Base-by-base conservation (phyloP, 768 basidiomycete genomes). In the Leccinellum luteum region DNA sequence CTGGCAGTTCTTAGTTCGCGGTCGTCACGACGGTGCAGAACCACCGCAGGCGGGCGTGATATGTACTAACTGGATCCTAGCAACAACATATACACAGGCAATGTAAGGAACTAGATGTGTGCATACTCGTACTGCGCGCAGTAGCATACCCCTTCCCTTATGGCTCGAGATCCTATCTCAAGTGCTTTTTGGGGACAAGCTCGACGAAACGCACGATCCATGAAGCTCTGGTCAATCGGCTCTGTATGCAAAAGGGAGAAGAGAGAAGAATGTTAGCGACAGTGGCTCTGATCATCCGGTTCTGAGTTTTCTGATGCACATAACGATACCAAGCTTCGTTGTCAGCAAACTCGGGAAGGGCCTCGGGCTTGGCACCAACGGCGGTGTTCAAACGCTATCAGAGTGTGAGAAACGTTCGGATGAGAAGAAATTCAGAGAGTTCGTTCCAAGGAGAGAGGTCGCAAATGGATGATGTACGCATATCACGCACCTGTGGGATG, bases 401-500 rank as follows among this genome's bases (percentile, higher is more conserved):
- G n/a, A 2, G 32, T 53, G 38, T 50, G 17, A 38, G 38, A 38
- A 10, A n/a, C n/a, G n/a, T n/a, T 38, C 9, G 9, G 9, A n/a
- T n/a, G 8, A n/a, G 38, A 38, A 38, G 9, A 38, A n/a, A n/a
- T 38, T 9, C 38, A n/a, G 2, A 38, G 9, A n/a, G n/a, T n/a
- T n/a, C n/a, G n/a, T n/a, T n/a, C n/a, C n/a, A n/a, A n/a, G n/a
- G n/a, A n/a, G n/a, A n/a, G n/a, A 35, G 2, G 7, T 17, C 17
- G 7, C 7, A 35, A 17, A n/a, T n/a, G 2, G 28, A 19, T 34
- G n/a, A 56, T 51, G 49, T n/a, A 10, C n/a, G 7, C 12, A 61
- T 77, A 74, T 6, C 52, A 60, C 72, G 55, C 55, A 79, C 78
- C 58, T 77, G 75, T n/a, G 78, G 72, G 19, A 79, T 61, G 32